Evolutionary conservation across 495 filamentous ascomycete genomes (phyloP), one percentile per base, ranked within the genome.

Genomic region (Cryomyces minteri): DNA sequence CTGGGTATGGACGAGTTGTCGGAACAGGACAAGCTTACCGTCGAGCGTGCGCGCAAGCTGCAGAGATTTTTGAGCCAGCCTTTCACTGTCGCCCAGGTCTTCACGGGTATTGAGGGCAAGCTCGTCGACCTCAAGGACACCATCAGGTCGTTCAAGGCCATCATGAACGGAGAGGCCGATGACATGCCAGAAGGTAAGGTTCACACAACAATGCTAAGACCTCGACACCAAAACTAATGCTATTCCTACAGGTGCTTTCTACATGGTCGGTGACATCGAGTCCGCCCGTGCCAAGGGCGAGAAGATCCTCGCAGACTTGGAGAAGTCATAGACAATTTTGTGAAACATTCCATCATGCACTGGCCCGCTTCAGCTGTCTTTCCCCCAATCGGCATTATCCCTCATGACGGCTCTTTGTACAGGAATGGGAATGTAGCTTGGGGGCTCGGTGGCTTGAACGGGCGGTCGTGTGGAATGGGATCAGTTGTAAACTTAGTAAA

Each of bases 1-100:
- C 67, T 96, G 62, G 90, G 90, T 79, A 95, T 96, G 92, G 92
- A 98, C 71, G 92, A 98, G 66, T 70, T 96, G 67, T 94, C 88
- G 52, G 92, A 95, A 73, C 80, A 82, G 56, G 92, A 98, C 66
- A 96, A 98, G 81, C 77, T 98, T 57, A 96, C 92, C 54, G 90
- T 98, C 76, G 90, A 98, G 80, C 92, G 90, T 75, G 90, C 90
- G 60, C 87, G 90, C 72, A 96, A 96, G 76, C 75, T 98, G 63
- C 92, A 98, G 73, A 83, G 90, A 77, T 98, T 98, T 85, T 72
- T 98, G 73, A 82, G 75, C 66, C 90, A 98, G 78, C 90, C 90
- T 58, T 98, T 98, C 81, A 88, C 90, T 48, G 90, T 96, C 58
- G 88, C 88, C 58, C 83, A 95, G 71, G 88, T 94, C 54, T 95